Conservation (phyloP, 495 filamentous ascomycete species). For the Xylaria palmicola region DNA sequence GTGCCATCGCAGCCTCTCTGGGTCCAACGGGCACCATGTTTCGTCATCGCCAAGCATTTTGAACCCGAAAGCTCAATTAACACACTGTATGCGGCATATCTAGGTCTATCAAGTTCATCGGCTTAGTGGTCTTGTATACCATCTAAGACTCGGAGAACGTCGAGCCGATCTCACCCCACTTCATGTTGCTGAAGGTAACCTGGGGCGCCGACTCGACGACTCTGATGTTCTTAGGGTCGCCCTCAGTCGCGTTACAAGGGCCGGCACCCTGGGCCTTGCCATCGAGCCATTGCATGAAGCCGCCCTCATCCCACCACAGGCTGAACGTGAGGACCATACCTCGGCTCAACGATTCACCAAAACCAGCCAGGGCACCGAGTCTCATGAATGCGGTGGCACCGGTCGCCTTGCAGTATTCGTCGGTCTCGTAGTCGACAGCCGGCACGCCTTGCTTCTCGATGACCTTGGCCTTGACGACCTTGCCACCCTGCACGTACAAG, state of each 20-base stretch:
- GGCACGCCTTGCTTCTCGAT: conserved; percentile 46
- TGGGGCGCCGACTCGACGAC: conserved; percentile 45
- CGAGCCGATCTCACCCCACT: conserved; percentile 62
- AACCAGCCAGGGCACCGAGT: conserved; percentile 56
- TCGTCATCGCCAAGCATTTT: neutral
- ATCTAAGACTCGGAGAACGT: conserved; percentile 38
- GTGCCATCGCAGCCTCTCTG: neutral
- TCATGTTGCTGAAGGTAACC: conserved; percentile 63
- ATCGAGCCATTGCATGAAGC: conserved; percentile 66
- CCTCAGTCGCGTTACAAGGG: conserved; percentile 57
- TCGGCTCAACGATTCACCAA: conserved; percentile 56
- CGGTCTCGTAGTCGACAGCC: conserved; percentile 52
- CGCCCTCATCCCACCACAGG: conserved; percentile 61
- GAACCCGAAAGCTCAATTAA: neutral
- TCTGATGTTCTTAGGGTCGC: conserved; percentile 50
- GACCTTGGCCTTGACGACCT: conserved; percentile 45
- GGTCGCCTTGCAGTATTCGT: conserved; percentile 57
- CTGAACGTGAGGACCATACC: conserved; percentile 68
- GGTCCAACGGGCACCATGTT: no score
- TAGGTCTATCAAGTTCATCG: neutral
- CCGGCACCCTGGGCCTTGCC: conserved; percentile 47
- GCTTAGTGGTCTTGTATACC: neutral
- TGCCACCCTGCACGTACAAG: conserved; percentile 61
- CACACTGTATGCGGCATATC: neutral
- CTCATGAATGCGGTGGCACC: conserved; percentile 50